Evolutionary conservation across 1,284 basidiomycete species (phyloP), one percentile per base, ranked within the genome.

Genomic region (Leccinum proximum): DNA sequence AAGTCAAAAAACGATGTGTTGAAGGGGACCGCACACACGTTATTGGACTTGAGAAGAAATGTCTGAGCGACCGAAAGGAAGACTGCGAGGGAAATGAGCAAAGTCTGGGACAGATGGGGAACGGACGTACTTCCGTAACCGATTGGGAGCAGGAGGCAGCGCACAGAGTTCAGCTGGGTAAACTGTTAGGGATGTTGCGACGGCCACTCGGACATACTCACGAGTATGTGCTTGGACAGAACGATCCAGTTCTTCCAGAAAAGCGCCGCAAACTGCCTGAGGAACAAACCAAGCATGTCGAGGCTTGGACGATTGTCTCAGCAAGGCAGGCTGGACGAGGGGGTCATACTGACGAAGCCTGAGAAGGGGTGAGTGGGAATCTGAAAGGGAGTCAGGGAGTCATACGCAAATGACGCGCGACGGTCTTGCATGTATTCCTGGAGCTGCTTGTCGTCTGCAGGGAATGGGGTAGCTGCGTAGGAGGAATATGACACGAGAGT

Each of bases 261-360:
- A 50, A 93, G 75, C 4, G 84, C 86, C 10, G 75, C 74, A 66
- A 88, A 84, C 76, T 93, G 90, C 33, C 84, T 79, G 78, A 83
- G 83, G 72, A 89, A 87, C 11, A 79, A 65, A 33, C 59, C 60
- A 3, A 13, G 11, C 66, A 69, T 72, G 48, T 60, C 10, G 35
- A 35, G 35, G n/a, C 22, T 59, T 67, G 38, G 33, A 61, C 6
- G 61, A 33, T 33, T 95, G 91, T 67, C 91, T 85, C 60, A 98
- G 87, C 62, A 97, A 83, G 0, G 92, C 92, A 18, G 96, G 96
- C 72, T 96, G 93, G 68, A 97, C 88, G 53, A 98, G 86, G 8
- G 96, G 96, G 73, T 97, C 95, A 77, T 97, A 97, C 92, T 93
- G 74, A 5, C 2, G 26, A 26, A 22, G 26, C n/a, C n/a, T n/a